Conservation (phyloP, 2,329 filamentous ascomycete genomes). For the Fusarium liriodendri region DNA sequence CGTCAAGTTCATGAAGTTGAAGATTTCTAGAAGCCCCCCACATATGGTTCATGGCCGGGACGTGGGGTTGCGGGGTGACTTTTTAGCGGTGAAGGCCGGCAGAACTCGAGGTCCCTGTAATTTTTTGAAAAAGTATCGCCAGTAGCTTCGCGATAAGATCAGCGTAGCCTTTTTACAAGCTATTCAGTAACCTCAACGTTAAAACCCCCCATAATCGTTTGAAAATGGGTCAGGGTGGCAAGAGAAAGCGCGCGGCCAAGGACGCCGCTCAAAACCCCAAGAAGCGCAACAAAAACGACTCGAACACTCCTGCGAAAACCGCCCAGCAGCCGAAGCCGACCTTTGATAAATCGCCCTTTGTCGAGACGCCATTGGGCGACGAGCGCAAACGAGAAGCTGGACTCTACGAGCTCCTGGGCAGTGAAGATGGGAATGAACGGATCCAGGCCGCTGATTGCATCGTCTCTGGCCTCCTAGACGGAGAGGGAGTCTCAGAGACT, state of each 20-base stretch:
- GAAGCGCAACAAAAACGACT: conserved; percentile 49
- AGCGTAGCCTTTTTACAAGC: background rate
- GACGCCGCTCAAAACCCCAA: conserved; percentile 40
- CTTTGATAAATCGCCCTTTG: conserved; percentile 57
- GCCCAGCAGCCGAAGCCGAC: conserved; percentile 41
- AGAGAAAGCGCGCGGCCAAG: conserved; percentile 51
- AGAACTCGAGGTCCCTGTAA: conserved; percentile 28
- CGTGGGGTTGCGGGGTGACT: conserved; percentile 35
- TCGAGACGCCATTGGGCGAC: conserved; percentile 62
- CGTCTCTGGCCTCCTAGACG: conserved; percentile 64
- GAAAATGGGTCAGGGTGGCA: conserved; percentile 46
- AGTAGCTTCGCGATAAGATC: conserved; percentile 25
- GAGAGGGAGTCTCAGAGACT: conserved; percentile 61
- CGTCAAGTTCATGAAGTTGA: background rate
- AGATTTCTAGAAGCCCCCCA: background rate
- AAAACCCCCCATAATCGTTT: background rate
- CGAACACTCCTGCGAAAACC: conserved; percentile 31
- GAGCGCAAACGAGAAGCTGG: conserved; percentile 68
- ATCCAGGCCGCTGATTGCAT: conserved; percentile 70
- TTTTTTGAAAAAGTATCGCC: conserved; percentile 32
- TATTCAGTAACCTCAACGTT: conserved; percentile 12
- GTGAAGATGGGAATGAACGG: conserved; percentile 66
- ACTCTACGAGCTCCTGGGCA: conserved; percentile 71
- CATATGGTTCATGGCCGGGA: background rate
- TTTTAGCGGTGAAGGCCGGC: conserved; percentile 37